Percentiles rank a stretch among this genome's conserved stretches.
Evolutionary conservation across 2,329 filamentous ascomycete genomes (phyloP).

Genomic region (Chrysoporthe cubensis): DNA sequence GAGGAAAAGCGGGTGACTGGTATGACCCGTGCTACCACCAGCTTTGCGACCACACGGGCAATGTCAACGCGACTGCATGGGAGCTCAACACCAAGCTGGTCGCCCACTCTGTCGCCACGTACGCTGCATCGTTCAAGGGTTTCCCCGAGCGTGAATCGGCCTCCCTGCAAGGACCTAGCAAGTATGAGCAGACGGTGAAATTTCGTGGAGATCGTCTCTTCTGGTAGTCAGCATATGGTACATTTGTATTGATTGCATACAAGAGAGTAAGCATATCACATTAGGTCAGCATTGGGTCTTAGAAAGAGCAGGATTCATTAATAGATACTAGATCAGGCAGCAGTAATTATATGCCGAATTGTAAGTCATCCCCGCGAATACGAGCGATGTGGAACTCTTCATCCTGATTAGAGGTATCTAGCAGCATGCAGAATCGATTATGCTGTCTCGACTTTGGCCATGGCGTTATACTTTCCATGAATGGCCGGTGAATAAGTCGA

Average conservation of each 20-base stretch:
- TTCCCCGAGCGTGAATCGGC: conserved; percentile 28
- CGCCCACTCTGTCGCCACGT: conserved; percentile 30
- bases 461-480: too few species aligned
- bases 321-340: background rate
- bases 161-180: conserved; percentile 4
- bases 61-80: conserved; percentile 64
- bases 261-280: background rate
- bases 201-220: conserved; percentile 27
- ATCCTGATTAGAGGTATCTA: too few species aligned
- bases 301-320: background rate
- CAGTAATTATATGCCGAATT: background rate
- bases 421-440: too few species aligned
- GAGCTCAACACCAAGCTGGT: conserved; percentile 58
- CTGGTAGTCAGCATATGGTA: conserved; percentile 16
- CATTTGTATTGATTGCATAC: background rate
- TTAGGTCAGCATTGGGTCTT: background rate
- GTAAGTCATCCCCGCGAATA: background rate
- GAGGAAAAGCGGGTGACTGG: conserved; percentile 67
- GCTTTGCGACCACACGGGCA: conserved; percentile 62
- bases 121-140: conserved; percentile 28
- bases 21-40: conserved; percentile 66
- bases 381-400: background rate
- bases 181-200: conserved; percentile 28
- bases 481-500: too few species aligned
- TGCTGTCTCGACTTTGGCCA: too few species aligned